phyloP scores from a whole-genome alignment of 306 rosid genomes.

The Begonia fuchsioides region DNA sequence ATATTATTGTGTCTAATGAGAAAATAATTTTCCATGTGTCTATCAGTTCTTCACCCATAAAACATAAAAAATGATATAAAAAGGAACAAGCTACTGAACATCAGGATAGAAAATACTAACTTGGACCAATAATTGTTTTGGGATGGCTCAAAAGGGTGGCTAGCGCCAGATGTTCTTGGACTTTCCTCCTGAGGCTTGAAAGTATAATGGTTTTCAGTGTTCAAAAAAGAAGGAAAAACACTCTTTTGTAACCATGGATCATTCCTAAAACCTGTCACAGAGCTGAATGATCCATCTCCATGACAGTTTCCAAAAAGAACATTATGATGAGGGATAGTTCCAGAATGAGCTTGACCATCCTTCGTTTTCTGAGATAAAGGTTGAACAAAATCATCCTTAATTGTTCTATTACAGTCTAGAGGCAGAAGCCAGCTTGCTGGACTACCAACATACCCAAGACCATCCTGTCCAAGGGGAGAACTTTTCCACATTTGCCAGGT shows the following conservation, averaged over 20 bases:
- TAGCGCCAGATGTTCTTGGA: conserved; percentile 37
- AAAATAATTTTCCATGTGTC: too few species aligned
- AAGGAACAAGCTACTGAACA: not conserved
- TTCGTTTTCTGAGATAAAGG: conserved; percentile 66
- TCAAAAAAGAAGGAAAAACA: conserved; percentile 63
- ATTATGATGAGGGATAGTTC: conserved; percentile 48
- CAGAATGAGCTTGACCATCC: conserved; percentile 50
- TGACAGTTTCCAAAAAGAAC: conserved; percentile 63
- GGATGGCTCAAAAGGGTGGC: conserved; percentile 49
- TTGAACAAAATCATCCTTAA: conserved; percentile 54
- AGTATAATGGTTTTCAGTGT: conserved; percentile 24
- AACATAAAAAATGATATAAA: conserved; percentile 1
- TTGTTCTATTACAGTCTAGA: conserved; percentile 42
- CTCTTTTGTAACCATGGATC: conserved; percentile 72
- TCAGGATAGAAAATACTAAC: conserved; percentile 39
- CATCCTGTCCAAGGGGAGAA: conserved; percentile 83
- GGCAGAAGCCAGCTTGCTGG: conserved; percentile 72
- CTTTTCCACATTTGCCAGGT: conserved; percentile 98
- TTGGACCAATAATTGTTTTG: conserved; percentile 58
- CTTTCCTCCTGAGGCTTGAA: conserved; percentile 51
- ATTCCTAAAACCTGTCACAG: conserved; percentile 40
- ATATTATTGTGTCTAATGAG: too few species aligned
- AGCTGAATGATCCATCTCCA: conserved; percentile 48
- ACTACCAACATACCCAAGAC: conserved; percentile 76
- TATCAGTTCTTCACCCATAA: not conserved